Evolutionary conservation across 148 eudicot genomes (phyloP).

Genomic region (Rhododendron williamsianum): DNA sequence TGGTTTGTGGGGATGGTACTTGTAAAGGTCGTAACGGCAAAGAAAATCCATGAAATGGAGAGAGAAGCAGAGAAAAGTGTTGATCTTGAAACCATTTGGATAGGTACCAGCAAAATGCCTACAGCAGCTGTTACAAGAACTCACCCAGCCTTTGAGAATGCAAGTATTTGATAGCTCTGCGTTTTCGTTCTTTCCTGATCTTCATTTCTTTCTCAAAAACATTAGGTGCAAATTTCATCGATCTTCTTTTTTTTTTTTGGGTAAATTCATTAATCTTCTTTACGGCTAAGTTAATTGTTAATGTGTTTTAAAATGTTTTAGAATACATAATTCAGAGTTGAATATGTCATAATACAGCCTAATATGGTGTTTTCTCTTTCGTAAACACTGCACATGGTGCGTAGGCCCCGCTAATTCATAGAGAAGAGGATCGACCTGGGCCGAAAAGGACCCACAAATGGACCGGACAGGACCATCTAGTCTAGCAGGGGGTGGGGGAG

Average conservation of each 20-base stretch:
- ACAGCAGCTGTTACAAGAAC: conserved; percentile 37
- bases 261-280: background rate
- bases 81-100: conserved; percentile 30
- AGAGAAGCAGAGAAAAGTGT: conserved; percentile 35
- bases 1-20: conserved; percentile 13
- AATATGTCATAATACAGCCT: background rate
- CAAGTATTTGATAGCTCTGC: conserved; percentile 3
- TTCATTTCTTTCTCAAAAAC: background rate
- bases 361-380: too few species aligned
- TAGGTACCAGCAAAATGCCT: conserved; percentile 34
- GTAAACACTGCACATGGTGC: too few species aligned
- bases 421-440: too few species aligned
- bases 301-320: background rate
- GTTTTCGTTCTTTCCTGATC: background rate
- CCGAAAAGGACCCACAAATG: too few species aligned
- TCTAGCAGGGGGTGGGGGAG: too few species aligned
- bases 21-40: conserved; percentile 3
- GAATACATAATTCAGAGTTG: too few species aligned
- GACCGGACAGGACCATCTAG: too few species aligned
- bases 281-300: background rate
- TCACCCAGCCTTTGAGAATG: conserved; percentile 30
- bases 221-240: background rate
- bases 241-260: background rate
- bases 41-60: conserved; percentile 27
- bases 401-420: too few species aligned